Evolutionary conservation across 306 rosid genomes (phyloP).

Genomic region (Cyamopsis tetragonoloba): DNA sequence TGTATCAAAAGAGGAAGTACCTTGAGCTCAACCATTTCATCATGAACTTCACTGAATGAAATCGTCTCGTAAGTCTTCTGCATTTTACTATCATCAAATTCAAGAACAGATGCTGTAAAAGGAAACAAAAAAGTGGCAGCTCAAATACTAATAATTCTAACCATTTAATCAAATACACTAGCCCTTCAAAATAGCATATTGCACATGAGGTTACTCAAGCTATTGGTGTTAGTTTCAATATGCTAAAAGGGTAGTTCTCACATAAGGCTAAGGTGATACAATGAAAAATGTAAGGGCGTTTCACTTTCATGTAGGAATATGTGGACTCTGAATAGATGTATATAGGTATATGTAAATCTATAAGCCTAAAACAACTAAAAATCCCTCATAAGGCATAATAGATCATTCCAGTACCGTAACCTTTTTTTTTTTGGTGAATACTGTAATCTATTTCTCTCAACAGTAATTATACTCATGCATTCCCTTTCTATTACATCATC

Average conservation of each 20-base stretch:
- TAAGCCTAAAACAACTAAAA: not conserved
- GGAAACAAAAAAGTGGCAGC: not conserved
- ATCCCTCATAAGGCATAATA: not conserved
- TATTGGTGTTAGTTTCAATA: conserved; percentile 1
- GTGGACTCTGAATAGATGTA: not conserved
- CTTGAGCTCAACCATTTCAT: conserved; percentile 65
- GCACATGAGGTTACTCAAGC: not conserved
- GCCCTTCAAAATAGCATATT: not conserved
- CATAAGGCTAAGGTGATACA: not conserved
- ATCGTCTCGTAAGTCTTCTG: conserved; percentile 51
- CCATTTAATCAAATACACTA: conserved; percentile 9
- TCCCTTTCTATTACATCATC: too few relatives aligned
- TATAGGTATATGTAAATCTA: not conserved
- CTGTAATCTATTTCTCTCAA: too few relatives aligned
- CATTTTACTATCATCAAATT: conserved; percentile 70
- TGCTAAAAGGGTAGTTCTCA: not conserved
- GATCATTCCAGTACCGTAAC: not conserved
- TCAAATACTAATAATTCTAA: conserved; percentile 21
- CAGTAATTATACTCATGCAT: too few relatives aligned
- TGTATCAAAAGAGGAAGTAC: conserved; percentile 31
- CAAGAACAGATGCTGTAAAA: conserved; percentile 62
- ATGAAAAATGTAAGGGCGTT: not conserved
- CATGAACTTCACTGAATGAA: conserved; percentile 59
- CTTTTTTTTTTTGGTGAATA: too few relatives aligned
- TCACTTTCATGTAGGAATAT: not conserved